Conservation (phyloP, 169 alveolate genomes). For the Babesia ovata region DNA sequence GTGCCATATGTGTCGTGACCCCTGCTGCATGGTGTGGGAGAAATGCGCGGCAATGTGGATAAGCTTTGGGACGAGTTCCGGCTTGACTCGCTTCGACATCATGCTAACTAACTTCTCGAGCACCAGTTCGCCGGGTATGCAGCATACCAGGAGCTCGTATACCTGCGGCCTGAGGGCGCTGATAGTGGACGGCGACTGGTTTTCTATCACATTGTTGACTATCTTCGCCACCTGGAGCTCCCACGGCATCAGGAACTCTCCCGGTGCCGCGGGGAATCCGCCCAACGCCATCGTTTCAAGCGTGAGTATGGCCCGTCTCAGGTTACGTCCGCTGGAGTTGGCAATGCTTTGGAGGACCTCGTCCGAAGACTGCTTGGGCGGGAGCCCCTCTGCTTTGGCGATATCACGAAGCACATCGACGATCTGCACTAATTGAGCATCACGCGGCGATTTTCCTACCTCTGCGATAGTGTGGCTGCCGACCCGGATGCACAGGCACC, state of each 20-base stretch:
- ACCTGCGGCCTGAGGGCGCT: constrained; percentile 61
- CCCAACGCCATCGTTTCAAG: constrained; percentile 81
- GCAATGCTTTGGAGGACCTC: constrained; percentile 79
- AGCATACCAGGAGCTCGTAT: constrained; percentile 69
- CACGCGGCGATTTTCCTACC: constrained; percentile 18
- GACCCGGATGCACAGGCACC: constrained; percentile 93
- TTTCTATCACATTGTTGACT: constrained; percentile 29
- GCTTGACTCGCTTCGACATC: constrained; percentile 40
- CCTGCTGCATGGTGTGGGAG: constrained; percentile 77
- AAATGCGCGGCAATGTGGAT: constrained; percentile 67
- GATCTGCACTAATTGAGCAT: constrained; percentile 36
- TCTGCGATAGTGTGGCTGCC: constrained; percentile 89
- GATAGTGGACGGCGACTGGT: constrained; percentile 60
- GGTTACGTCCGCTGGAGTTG: constrained; percentile 77
- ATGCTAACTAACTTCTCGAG: constrained; percentile 52
- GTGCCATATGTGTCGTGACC: constrained; percentile 81
- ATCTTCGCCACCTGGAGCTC: constrained; percentile 66
- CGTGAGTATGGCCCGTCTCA: constrained; percentile 87
- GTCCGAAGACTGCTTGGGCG: constrained; percentile 73
- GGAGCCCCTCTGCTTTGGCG: constrained; percentile 70
- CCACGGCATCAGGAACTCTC: constrained; percentile 73
- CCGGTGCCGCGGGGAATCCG: constrained; percentile 56
- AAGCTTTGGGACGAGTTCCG: constrained; percentile 47
- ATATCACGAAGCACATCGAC: constrained; percentile 75
- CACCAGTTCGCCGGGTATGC: constrained; percentile 66